phyloP scores from a whole-genome alignment of 305 asterid species.

The Fraxinus sp. region DNA sequence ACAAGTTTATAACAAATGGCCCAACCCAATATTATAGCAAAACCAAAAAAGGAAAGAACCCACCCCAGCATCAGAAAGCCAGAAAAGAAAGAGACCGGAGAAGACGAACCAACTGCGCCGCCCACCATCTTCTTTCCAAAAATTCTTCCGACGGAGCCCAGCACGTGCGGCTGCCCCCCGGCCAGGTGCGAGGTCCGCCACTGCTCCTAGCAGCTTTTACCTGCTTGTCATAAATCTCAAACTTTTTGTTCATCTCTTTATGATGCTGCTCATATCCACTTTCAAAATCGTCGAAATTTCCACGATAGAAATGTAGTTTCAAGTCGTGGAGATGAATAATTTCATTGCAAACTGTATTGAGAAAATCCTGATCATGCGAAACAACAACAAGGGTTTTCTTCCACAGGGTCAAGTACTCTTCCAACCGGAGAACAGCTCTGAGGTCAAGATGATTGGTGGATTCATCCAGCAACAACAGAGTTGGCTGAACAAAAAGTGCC shows the following conservation, averaged over 20 bases:
- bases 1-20: no score
- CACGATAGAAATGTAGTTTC: conserved; percentile 83
- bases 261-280: conserved; percentile 81
- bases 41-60: no score
- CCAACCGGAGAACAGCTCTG: conserved; percentile 92
- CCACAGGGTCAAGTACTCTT: conserved; percentile 92
- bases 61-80: no score
- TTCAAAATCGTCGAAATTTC: conserved; percentile 79
- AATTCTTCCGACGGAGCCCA: no score
- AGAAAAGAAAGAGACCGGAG: no score
- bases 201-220: conserved; percentile 64
- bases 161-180: no score
- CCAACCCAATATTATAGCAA: no score
- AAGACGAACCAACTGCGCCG: no score
- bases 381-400: conserved; percentile 96
- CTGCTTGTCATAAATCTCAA: conserved; percentile 69
- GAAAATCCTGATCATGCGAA: conserved; percentile 88
- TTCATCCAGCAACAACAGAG: conserved; percentile 82
- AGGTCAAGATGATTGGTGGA: conserved; percentile 96
- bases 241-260: conserved; percentile 79
- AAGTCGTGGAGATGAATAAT: conserved; percentile 83
- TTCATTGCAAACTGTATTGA: conserved; percentile 75
- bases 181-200: no score
- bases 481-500: conserved; percentile 95
- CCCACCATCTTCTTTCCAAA: no score